Percentiles rank a stretch among this genome's conserved stretches.
Evolutionary conservation across 768 basidiomycete species (phyloP).

Genomic region (Hygrophorus pudorinus): DNA sequence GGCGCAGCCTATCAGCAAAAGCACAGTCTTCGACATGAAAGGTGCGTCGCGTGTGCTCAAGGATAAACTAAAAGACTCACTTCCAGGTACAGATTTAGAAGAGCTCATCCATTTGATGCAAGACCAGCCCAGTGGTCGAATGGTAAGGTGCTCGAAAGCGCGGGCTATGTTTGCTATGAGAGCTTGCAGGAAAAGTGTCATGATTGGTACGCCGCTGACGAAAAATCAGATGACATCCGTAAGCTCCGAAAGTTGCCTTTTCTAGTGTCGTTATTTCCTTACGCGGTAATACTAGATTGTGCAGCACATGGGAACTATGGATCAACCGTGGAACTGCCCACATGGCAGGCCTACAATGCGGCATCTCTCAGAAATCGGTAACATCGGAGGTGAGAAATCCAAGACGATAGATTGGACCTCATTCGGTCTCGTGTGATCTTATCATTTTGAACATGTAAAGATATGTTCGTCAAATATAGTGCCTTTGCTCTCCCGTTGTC

Average conservation of each 20-base stretch:
- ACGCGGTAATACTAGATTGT: slow-evolving; percentile 41
- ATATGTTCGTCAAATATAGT: not conserved
- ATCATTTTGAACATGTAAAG: too few relatives aligned
- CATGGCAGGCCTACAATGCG: slow-evolving; percentile 82
- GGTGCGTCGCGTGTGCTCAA: slow-evolving; percentile 32
- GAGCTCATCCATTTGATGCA: slow-evolving; percentile 83
- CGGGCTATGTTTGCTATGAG: slow-evolving; percentile 94
- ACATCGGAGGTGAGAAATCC: not conserved
- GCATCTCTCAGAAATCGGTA: slow-evolving; percentile 48
- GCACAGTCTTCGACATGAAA: slow-evolving; percentile 80
- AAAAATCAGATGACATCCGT: slow-evolving; percentile 69
- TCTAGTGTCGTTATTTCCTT: not conserved
- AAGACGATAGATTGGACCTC: not conserved
- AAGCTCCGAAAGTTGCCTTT: slow-evolving; percentile 15
- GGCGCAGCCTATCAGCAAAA: slow-evolving; percentile 88
- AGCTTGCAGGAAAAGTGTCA: slow-evolving; percentile 92
- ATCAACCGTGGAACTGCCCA: slow-evolving; percentile 86
- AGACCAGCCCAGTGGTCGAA: slow-evolving; percentile 65
- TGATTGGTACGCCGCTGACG: slow-evolving; percentile 85
- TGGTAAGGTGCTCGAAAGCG: slow-evolving; percentile 90
- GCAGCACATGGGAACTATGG: slow-evolving; percentile 75
- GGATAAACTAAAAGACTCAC: not conserved
- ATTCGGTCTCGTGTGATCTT: not conserved
- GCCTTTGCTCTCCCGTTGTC: too few relatives aligned
- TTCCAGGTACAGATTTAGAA: slow-evolving; percentile 63